phyloP scores from a whole-genome alignment of 2,329 filamentous ascomycete species.

The Penicillium vulpinum region DNA sequence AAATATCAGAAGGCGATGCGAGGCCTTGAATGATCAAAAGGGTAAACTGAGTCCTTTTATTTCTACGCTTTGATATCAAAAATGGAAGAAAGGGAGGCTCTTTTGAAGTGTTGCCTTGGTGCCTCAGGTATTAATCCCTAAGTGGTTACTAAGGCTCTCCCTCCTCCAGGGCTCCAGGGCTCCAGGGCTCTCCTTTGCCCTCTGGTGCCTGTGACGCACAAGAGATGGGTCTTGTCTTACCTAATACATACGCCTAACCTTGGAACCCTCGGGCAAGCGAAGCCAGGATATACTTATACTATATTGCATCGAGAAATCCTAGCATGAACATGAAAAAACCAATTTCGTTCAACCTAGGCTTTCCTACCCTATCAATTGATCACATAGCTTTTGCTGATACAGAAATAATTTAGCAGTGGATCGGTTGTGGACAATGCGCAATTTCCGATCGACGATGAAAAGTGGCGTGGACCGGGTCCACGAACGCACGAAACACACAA shows the following conservation, averaged over 20 bases:
- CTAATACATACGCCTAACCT: neutral
- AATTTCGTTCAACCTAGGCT: neutral
- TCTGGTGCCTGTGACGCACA: no score
- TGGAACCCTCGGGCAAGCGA: neutral
- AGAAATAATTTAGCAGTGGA: neutral
- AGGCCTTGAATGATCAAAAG: no score
- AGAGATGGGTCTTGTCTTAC: neutral
- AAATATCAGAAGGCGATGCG: no score
- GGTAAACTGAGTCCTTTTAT: no score
- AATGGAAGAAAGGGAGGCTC: no score
- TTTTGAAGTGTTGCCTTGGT: no score
- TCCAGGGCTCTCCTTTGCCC: no score
- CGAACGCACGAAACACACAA: neutral
- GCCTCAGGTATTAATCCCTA: no score
- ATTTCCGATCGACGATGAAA: neutral
- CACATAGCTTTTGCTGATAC: neutral
- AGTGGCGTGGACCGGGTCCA: neutral
- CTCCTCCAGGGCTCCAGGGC: no score
- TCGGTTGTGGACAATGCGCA: neutral
- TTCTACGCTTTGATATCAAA: no score
- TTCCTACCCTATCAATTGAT: neutral
- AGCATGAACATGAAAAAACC: neutral
- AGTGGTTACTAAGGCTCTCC: no score
- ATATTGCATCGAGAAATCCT: neutral
- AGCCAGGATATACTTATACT: neutral